Conservation (phyloP, 306 rosid genomes). For the Lathyrus oleraceus region DNA sequence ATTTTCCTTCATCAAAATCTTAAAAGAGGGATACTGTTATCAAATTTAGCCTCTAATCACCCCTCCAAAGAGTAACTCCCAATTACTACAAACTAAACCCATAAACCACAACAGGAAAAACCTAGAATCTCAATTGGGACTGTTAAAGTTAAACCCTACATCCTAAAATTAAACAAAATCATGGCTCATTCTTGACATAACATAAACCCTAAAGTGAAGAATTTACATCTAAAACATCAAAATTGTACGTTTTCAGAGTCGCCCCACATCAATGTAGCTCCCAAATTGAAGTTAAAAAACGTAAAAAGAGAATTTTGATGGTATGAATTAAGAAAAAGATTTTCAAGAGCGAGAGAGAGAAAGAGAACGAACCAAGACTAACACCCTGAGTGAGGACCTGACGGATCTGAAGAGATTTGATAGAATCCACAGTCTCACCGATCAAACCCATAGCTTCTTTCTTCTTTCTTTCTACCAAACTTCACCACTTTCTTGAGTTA, state of each 20-base stretch:
- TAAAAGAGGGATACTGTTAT: neutral
- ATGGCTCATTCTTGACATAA: neutral
- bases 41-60: neutral
- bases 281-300: neutral
- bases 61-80: neutral
- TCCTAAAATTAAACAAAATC: no score
- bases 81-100: neutral
- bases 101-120: neutral
- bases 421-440: constrained; percentile 67
- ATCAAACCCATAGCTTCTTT: constrained; percentile 61
- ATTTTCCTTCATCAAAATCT: neutral
- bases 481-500: constrained; percentile 8
- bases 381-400: constrained; percentile 74
- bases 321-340: no score
- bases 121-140: neutral
- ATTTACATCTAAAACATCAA: neutral
- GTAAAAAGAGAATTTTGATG: neutral
- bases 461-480: neutral
- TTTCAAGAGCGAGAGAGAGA: neutral
- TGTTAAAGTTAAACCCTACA: neutral
- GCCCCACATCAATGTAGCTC: neutral
- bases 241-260: neutral
- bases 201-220: constrained; percentile 6
- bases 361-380: constrained; percentile 71
- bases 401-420: constrained; percentile 87